These are phyloP conservation scores for Corynascus novoguineensis DNA, from an alignment of 495 filamentous ascomycete genomes.

Conservation along the genomic window DNA sequence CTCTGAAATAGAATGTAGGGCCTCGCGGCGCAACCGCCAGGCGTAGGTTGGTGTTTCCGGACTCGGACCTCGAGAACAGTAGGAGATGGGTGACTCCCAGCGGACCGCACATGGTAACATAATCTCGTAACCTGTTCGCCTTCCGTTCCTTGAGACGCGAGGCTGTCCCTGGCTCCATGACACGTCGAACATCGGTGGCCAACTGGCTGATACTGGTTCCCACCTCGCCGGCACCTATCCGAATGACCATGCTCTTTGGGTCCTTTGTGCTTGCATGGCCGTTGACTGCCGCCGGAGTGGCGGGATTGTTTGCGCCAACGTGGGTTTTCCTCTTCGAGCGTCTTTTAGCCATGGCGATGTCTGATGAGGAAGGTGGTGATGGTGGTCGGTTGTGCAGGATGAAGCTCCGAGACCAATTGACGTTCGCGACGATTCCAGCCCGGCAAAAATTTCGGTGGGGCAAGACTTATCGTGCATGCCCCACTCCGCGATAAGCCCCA, in stretches of 20 bases:
- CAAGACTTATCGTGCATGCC: slow-evolving; percentile 25
- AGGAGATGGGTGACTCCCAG: slow-evolving; percentile 91
- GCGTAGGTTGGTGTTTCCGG: slow-evolving; percentile 88
- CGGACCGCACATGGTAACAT: slow-evolving; percentile 90
- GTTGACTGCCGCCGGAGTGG: slow-evolving; percentile 28
- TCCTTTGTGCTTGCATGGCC: slow-evolving; percentile 48
- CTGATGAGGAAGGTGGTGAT: slow-evolving; percentile 10
- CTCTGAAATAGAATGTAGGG: slow-evolving; percentile 87
- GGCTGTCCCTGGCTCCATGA: slow-evolving; percentile 96
- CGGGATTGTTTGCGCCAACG: slow-evolving; percentile 59
- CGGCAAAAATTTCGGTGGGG: slow-evolving; percentile 32
- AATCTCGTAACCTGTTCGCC: slow-evolving; percentile 86
- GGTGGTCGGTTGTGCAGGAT: slow-evolving; percentile 3
- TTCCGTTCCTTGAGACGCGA: slow-evolving; percentile 80
- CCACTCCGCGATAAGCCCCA: slow-evolving; percentile 27
- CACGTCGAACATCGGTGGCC: slow-evolving; percentile 80
- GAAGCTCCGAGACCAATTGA: slow-evolving; percentile 13
- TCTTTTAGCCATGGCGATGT: slow-evolving; percentile 64
- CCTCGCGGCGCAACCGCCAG: slow-evolving; percentile 85
- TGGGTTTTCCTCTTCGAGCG: slow-evolving; percentile 89
- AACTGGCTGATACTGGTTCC: slow-evolving; percentile 87
- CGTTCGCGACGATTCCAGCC: neutral
- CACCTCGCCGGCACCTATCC: slow-evolving; percentile 89
- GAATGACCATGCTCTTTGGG: slow-evolving; percentile 97
- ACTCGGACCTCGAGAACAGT: slow-evolving; percentile 83